These are phyloP conservation scores for Botrytis deweyae DNA, from an alignment of 2,329 filamentous ascomycete species.

Conservation along the genomic window DNA sequence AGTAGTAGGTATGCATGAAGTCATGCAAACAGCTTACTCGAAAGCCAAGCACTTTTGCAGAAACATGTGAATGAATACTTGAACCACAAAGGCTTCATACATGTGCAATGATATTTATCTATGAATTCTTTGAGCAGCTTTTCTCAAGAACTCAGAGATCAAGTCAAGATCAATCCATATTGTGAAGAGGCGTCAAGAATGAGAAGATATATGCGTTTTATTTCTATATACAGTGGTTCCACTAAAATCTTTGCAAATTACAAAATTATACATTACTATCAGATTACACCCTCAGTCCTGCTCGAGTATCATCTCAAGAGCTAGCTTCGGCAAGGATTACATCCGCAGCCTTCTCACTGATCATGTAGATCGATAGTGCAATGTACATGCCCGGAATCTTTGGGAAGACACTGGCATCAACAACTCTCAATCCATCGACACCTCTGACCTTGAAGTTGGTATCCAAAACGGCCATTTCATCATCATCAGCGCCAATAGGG, in stretches of 20 bases:
- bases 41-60: not conserved
- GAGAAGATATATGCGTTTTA: not conserved
- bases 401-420: constrained; percentile 59
- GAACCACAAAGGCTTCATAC: not conserved
- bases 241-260: not conserved
- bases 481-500: constrained; percentile 50
- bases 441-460: constrained; percentile 41
- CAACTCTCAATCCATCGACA: constrained; percentile 49
- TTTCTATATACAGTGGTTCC: not conserved
- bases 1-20: not conserved
- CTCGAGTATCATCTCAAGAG: not conserved
- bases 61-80: not conserved
- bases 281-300: not conserved
- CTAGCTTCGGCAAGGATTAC: constrained; percentile 19
- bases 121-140: not conserved
- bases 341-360: constrained; percentile 56
- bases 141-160: not conserved
- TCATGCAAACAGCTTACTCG: not conserved
- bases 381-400: constrained; percentile 52
- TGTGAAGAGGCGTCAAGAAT: not conserved
- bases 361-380: constrained; percentile 53
- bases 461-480: constrained; percentile 47
- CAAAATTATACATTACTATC: not conserved
- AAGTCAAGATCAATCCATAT: not conserved
- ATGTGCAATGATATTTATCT: not conserved